These are phyloP conservation scores for Neonectria hederae DNA, from an alignment of 2,329 filamentous ascomycete species.

Conservation along the genomic window DNA sequence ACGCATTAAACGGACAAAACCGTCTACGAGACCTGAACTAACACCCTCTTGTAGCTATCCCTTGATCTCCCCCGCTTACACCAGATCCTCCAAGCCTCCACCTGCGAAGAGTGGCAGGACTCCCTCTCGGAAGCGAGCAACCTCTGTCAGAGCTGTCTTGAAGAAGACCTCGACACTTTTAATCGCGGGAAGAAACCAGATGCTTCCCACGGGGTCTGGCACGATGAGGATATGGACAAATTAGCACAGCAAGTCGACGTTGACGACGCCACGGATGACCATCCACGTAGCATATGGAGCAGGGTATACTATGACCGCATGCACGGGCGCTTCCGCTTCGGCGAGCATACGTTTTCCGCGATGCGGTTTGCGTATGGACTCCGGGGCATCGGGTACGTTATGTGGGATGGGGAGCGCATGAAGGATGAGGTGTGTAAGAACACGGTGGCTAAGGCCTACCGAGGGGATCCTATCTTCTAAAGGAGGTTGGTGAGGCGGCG, in stretches of 20 bases:
- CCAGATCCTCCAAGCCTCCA: constrained; percentile 27
- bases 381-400: constrained; percentile 33
- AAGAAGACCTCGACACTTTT: constrained; percentile 31
- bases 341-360: constrained; percentile 25
- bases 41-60: constrained; percentile 24
- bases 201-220: constrained; percentile 19
- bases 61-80: constrained; percentile 27
- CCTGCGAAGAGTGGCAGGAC: constrained; percentile 32
- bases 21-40: not conserved
- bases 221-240: constrained; percentile 30
- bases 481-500: not conserved
- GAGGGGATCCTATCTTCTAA: constrained; percentile 32
- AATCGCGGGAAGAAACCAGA: constrained; percentile 19
- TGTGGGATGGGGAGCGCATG: constrained; percentile 36
- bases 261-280: constrained; percentile 27
- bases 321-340: constrained; percentile 29
- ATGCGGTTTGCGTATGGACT: constrained; percentile 35
- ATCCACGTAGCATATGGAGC: constrained; percentile 32
- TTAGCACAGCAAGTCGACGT: constrained; percentile 30
- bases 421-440: constrained; percentile 28
- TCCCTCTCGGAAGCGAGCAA: constrained; percentile 16
- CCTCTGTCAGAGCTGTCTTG: constrained; percentile 24
- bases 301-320: constrained; percentile 30
- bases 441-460: constrained; percentile 29
- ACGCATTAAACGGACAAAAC: not conserved